phyloP scores from a whole-genome alignment of 441 rosid species.

The Theobroma grandiflorum region DNA sequence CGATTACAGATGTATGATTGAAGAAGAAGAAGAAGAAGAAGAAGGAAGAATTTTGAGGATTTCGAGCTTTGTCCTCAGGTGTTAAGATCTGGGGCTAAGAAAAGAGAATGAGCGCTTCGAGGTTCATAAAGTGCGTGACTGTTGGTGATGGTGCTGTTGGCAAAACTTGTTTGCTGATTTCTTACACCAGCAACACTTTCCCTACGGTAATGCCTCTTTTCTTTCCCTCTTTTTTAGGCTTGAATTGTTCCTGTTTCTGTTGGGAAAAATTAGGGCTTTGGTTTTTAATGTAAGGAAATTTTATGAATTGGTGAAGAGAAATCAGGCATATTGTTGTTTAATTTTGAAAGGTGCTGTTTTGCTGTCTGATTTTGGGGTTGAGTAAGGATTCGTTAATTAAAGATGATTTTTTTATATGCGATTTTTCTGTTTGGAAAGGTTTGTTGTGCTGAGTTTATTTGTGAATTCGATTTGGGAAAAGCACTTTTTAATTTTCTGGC shows the following conservation, averaged over 20 bases:
- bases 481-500: background rate
- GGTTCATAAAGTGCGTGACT: conserved; percentile 77
- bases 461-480: background rate
- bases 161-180: conserved; percentile 72
- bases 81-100: conserved; percentile 65
- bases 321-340: conserved; percentile 2
- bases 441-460: background rate
- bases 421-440: background rate
- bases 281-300: background rate
- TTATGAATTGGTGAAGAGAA: background rate
- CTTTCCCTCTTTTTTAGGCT: background rate
- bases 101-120: conserved; percentile 65
- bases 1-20: conserved; percentile 42
- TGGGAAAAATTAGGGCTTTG: background rate
- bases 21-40: conserved; percentile 15
- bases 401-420: conserved; percentile 5
- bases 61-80: conserved; percentile 60
- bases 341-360: background rate
- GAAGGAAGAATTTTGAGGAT: conserved; percentile 25
- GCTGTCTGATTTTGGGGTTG: conserved; percentile 20
- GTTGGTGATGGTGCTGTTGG: conserved; percentile 82
- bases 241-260: conserved; percentile 5
- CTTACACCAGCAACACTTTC: conserved; percentile 79
- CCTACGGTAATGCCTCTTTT: conserved; percentile 49
- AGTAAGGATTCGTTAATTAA: background rate